Base-by-base conservation (phyloP, 106 monocot genomes). In the Apostasia ramifera region DNA sequence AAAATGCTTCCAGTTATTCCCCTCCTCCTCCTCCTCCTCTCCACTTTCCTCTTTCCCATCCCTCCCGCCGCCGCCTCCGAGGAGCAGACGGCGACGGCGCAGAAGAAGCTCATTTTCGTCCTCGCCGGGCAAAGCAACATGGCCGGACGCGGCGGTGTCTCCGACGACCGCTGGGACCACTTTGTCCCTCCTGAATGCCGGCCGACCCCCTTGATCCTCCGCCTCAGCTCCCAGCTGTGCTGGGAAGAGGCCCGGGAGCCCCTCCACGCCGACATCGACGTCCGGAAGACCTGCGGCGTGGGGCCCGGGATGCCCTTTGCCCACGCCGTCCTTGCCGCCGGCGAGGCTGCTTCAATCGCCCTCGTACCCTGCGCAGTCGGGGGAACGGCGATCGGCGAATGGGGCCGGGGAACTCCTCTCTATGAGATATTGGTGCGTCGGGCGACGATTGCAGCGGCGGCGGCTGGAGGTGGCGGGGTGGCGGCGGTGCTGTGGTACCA, bases 211-310 rank as follows among this genome's bases (percentile, higher is more conserved):
- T 74, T 74, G 55, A 66, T 95, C 71, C 84, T 86, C 74, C 85
- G 91, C 62, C 79, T 91, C 66, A 66, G 75, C 76, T 76, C 82
- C 53, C 7, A 38, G 9, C 68, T 88, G 59, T 57, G 11, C 44
- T 85, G 85, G 85, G 68, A 71, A 73, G 67, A 53, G 26, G 79
- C 95, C n/a, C 50, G 62, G 8, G 91, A 86, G 63, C 95, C 95
- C 4, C 78, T 95, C 73, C 95, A 95, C 80, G 74, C 75, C 70
- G 91, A 91, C 71, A 86, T 95, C 67, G 91, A 95, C 81, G 53
- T 52, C 55, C 38, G 14, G 57, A 85, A 80, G 67, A 54, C 78
- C 63, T 84, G 85, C 76, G 95, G 95, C 43, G 73, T 95, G n/a
- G 95, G 91, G 61, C 88, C 84, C 43, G 88, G 81, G 58, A 76